These are phyloP conservation scores for Haplographium delicatum DNA, from an alignment of 495 filamentous ascomycete genomes.

Conservation along the genomic window DNA sequence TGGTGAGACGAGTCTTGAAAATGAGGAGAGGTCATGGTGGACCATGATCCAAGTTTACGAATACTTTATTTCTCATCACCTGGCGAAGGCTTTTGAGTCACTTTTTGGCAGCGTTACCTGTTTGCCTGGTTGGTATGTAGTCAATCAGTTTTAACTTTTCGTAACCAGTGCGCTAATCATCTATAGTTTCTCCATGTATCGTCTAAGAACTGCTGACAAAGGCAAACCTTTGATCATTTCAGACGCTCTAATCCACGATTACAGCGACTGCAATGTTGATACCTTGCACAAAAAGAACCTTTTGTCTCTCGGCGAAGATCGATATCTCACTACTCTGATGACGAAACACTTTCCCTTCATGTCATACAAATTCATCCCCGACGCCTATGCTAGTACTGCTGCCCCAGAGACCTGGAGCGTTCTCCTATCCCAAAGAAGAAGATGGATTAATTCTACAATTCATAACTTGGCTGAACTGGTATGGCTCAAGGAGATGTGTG, in stretches of 20 bases:
- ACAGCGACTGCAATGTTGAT: constrained; percentile 81
- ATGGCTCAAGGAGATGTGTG: constrained; percentile 83
- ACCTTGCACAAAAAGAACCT: constrained; percentile 99
- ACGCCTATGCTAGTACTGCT: constrained; percentile 87
- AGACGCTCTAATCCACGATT: constrained; percentile 79
- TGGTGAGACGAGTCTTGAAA: constrained; percentile 93
- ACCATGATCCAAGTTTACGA: constrained; percentile 99
- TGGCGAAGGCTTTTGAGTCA: constrained; percentile 92
- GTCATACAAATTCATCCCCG: constrained; percentile 93
- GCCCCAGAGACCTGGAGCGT: constrained; percentile 93
- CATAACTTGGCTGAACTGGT: constrained; percentile 92
- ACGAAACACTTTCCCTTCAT: constrained; percentile 93
- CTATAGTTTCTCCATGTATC: constrained; percentile 95
- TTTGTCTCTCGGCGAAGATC: constrained; percentile 91
- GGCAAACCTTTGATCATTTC: constrained; percentile 90
- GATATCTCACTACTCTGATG: constrained; percentile 95
- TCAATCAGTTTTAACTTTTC: constrained; percentile 33
- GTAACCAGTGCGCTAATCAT: constrained; percentile 12
- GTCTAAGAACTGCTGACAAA: constrained; percentile 84
- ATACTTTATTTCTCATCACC: constrained; percentile 94
- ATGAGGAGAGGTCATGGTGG: constrained; percentile 92
- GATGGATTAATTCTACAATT: constrained; percentile 98
- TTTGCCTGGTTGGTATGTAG: constrained; percentile 97
- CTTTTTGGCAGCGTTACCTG: constrained; percentile 94
- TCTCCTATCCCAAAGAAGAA: constrained; percentile 86